Conservation (phyloP, 2,329 filamentous ascomycete species). For the Mycogone perniciosa region DNA sequence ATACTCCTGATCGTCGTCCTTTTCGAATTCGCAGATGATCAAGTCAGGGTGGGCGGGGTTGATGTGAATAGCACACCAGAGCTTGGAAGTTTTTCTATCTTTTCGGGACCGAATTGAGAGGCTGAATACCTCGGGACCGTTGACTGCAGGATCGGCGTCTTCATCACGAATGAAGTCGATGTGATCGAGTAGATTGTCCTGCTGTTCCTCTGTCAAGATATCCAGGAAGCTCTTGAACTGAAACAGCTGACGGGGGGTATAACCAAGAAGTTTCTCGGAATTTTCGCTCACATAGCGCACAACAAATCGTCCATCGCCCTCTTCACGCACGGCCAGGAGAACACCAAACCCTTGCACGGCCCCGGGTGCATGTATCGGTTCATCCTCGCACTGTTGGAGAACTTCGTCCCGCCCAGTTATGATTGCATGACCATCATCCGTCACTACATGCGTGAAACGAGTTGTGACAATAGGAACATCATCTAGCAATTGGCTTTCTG, state of each 20-base stretch:
- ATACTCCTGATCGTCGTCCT: slow-evolving; percentile 67
- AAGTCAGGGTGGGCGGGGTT: slow-evolving; percentile 61
- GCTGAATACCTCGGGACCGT: slow-evolving; percentile 82
- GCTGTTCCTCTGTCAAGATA: slow-evolving; percentile 75
- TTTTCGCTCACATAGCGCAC: slow-evolving; percentile 80
- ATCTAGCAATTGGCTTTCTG: slow-evolving; percentile 17
- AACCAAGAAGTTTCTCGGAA: slow-evolving; percentile 66
- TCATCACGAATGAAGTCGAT: slow-evolving; percentile 84
- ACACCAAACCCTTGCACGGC: slow-evolving; percentile 76
- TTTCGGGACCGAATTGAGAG: slow-evolving; percentile 60
- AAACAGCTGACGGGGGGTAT: slow-evolving; percentile 71
- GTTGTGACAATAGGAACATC: slow-evolving; percentile 54
- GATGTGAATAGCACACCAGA: slow-evolving; percentile 85
- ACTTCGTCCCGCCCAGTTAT: slow-evolving; percentile 72
- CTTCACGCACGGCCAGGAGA: slow-evolving; percentile 67
- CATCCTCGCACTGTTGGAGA: slow-evolving; percentile 79
- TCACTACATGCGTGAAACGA: slow-evolving; percentile 72
- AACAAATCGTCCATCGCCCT: slow-evolving; percentile 58
- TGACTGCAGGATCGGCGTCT: slow-evolving; percentile 64
- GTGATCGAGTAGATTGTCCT: slow-evolving; percentile 77
- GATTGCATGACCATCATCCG: slow-evolving; percentile 71
- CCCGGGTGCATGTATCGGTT: slow-evolving; percentile 83
- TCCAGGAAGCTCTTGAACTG: slow-evolving; percentile 70
- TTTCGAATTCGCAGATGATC: slow-evolving; percentile 82
- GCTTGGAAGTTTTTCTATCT: slow-evolving; percentile 50